These are phyloP conservation scores for Lasiodiplodia citricola DNA, from an alignment of 2,329 filamentous ascomycete species.

Conservation along the genomic window DNA sequence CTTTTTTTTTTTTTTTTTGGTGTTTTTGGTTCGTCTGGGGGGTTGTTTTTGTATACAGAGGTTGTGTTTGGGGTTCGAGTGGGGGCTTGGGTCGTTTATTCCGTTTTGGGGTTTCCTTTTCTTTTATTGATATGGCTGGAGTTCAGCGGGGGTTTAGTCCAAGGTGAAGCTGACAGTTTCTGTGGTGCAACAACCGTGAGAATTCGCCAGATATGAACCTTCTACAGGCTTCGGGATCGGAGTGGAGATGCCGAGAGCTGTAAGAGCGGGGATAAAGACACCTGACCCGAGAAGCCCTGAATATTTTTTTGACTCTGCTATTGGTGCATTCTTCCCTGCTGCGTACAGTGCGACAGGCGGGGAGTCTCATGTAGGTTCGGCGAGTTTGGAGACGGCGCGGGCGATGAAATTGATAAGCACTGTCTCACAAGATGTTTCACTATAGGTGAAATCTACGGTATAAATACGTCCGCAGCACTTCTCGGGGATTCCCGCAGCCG, in stretches of 20 bases:
- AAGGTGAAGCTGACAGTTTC: background rate
- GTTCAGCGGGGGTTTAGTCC: too few species aligned
- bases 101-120: too few species aligned
- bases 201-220: background rate
- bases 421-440: too few species aligned
- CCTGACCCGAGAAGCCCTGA: background rate
- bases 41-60: background rate
- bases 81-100: too few species aligned
- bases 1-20: background rate
- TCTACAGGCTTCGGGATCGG: background rate
- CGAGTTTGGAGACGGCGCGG: too few species aligned
- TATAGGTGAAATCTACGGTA: too few species aligned
- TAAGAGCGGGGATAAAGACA: background rate
- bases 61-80: background rate
- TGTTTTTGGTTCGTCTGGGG: background rate
- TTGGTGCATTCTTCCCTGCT: background rate
- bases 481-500: too few species aligned
- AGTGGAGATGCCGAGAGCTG: background rate
- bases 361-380: background rate
- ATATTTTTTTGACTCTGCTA: background rate
- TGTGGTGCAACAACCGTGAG: background rate
- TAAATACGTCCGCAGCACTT: too few species aligned
- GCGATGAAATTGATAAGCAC: too few species aligned
- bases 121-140: background rate
- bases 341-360: too few species aligned